Evolutionary conservation across 768 basidiomycete species (phyloP), one percentile per base, ranked within the genome.

Genomic region (Cyclocybe aegerita): DNA sequence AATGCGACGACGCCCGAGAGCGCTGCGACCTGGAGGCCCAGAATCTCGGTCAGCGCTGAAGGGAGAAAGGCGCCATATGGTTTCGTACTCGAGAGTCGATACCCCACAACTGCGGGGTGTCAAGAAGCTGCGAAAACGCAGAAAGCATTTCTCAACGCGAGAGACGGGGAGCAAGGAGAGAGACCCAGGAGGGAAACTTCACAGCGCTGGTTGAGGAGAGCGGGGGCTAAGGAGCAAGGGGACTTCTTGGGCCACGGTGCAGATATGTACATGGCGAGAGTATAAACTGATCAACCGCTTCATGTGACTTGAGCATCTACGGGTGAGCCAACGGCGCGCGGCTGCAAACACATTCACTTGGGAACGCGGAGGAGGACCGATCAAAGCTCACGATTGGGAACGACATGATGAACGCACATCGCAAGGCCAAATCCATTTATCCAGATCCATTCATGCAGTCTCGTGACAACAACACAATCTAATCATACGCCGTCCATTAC

Each of bases 271-370:
- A 48, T 51, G 53, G 51, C 57, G 53, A 48, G 57, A 52, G 50
- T 40, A 50, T 62, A 61, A 62, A 62, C 23, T 52, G 58, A 60
- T 66, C 56, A 59, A 51, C 57, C 60, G 58, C 47, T 65, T 59
- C 65, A 65, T 66, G 63, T 64, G 63, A 66, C 60, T 54, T 44
- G 42, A 40, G 42, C 45, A 48, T 50, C 48, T 53, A 54, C 47
- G 50, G 52, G 46, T 42, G 39, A 41, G 9, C 38, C 17, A 41
- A 31, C 46, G 43, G 23, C 4, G 12, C 23, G 14, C 16, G 39
- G 11, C 39, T 41, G 39, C 39, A 41, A 16, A 39, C 44, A 45
- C 41, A 44, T 43, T 51, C 17, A 23, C 32, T 34, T 57, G 52
- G 50, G 51, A 53, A 56, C 14, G 50, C 42, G 38, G 43, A 43